These are phyloP conservation scores for Hortiboletus rubellus DNA, from an alignment of 1,284 basidiomycete genomes.

Conservation along the genomic window DNA sequence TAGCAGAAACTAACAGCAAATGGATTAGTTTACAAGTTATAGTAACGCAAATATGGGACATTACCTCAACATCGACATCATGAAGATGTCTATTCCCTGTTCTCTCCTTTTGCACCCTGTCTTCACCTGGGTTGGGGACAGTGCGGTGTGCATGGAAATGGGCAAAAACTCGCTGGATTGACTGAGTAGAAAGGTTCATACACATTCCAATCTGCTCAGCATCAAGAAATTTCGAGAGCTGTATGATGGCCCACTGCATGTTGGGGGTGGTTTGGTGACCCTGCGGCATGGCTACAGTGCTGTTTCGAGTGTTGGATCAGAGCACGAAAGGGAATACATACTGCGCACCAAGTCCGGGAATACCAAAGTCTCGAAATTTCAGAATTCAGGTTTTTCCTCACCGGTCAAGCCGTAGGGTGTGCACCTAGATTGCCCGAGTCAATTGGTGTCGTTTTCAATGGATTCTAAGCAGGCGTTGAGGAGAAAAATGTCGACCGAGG, in stretches of 20 bases:
- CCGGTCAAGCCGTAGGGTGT: not conserved
- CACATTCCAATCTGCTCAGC: not conserved
- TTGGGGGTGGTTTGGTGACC: not conserved
- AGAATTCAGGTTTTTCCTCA: not conserved
- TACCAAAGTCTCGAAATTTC: not conserved
- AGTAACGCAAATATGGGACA: not conserved
- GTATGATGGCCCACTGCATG: conserved; percentile 1
- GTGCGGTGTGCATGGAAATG: not conserved
- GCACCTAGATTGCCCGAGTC: not conserved
- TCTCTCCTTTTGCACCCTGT: not conserved
- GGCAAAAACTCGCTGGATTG: not conserved
- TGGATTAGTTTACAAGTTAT: not conserved
- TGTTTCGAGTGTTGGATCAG: not conserved
- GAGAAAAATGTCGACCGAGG: not conserved
- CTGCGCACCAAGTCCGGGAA: not conserved
- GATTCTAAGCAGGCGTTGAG: conserved; percentile 1
- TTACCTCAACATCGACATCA: not conserved
- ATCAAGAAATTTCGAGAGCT: not conserved
- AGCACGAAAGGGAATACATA: not conserved
- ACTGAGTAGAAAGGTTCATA: not conserved
- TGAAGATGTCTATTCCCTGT: not conserved
- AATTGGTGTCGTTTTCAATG: not conserved
- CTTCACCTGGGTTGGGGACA: not conserved
- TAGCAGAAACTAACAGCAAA: not conserved
- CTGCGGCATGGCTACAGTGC: conserved; percentile 6